Evolutionary conservation across 768 basidiomycete species (phyloP).

Genomic region (Tricholoma matsutake): DNA sequence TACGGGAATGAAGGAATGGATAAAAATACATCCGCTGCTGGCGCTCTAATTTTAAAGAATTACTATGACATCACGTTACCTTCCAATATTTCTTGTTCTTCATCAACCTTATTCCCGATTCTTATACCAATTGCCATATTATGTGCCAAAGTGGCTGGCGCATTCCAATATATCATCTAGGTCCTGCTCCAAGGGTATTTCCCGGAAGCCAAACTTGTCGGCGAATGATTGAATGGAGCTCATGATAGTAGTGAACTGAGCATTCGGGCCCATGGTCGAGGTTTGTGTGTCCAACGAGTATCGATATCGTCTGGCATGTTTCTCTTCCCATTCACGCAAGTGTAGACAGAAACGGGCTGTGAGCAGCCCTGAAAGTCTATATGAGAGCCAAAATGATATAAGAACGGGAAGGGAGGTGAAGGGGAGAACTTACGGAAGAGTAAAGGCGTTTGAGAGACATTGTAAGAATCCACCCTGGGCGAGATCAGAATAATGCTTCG

Average conservation of each 20-base stretch:
- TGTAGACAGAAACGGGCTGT: conserved; percentile 1
- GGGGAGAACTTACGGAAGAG: background rate
- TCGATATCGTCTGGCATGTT: background rate
- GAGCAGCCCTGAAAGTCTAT: conserved; percentile 1
- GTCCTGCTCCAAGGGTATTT: background rate
- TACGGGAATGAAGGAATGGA: no score
- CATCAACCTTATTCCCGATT: no score
- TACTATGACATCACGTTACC: no score
- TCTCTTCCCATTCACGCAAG: background rate
- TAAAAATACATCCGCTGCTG: no score
- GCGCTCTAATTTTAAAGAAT: no score
- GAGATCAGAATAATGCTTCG: background rate
- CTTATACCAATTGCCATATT: no score
- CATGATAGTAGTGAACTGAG: background rate
- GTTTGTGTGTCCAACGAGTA: background rate
- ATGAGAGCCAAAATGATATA: background rate
- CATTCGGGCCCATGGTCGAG: background rate
- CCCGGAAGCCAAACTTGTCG: background rate
- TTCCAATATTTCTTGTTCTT: no score
- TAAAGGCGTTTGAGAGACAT: background rate
- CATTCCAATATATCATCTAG: background rate
- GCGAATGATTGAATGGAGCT: background rate
- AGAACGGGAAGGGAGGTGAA: background rate
- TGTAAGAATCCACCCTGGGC: background rate
- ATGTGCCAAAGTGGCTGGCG: no score